Conservation (phyloP, 176 grass and related monocot genomes). For the Carex myosuroides region DNA sequence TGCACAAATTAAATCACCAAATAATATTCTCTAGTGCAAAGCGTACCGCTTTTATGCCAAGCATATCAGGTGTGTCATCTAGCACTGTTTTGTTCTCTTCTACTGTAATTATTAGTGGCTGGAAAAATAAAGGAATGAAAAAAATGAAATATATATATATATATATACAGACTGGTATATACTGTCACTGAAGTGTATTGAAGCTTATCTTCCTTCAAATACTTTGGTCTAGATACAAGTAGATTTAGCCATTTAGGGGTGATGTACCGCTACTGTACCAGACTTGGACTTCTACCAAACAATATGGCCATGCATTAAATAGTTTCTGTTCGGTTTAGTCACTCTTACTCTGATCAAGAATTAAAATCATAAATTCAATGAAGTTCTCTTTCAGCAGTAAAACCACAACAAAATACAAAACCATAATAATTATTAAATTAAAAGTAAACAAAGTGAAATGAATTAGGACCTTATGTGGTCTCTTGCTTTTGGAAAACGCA, state of each 20-base stretch:
- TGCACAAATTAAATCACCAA: background rate
- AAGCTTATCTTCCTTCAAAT: background rate
- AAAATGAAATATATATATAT: background rate
- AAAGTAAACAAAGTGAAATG: background rate
- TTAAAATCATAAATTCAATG: background rate
- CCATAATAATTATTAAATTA: background rate
- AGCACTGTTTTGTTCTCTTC: slow-evolving; percentile 92
- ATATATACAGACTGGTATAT: background rate
- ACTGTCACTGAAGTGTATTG: background rate
- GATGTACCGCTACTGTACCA: background rate
- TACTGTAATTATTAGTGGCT: slow-evolving; percentile 87
- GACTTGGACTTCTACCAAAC: background rate
- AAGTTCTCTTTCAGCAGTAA: background rate
- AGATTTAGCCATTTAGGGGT: background rate
- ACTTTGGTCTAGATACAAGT: background rate
- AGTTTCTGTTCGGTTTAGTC: background rate
- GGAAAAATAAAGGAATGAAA: slow-evolving; percentile 18
- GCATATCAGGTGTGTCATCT: slow-evolving; percentile 78
- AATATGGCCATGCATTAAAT: background rate
- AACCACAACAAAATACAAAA: background rate
- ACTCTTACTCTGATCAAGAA: background rate
- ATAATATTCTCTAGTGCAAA: background rate
- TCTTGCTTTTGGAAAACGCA: slow-evolving; percentile 57
- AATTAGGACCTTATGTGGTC: slow-evolving; percentile 50
- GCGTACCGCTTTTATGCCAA: slow-evolving; percentile 51